Conservation (phyloP, 495 filamentous ascomycete genomes). For the Choiromyces venosus region DNA sequence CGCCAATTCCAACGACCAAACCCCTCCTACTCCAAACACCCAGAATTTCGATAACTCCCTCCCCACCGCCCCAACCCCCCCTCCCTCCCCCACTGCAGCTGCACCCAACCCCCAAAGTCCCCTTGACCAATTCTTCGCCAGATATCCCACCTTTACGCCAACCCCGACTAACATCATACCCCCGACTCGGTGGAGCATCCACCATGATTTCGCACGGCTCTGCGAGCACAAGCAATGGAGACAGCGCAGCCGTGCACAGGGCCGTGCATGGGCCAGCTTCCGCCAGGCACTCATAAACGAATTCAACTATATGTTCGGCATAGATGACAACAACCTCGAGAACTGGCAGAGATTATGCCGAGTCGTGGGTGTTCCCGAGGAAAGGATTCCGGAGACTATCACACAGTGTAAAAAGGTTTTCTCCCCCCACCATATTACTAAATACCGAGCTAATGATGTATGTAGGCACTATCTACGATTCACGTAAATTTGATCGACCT, state of each 20-base stretch:
- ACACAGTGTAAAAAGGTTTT: constrained; percentile 47
- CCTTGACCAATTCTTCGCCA: neutral
- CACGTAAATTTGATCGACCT: constrained; percentile 34
- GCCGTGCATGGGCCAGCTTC: constrained; percentile 11
- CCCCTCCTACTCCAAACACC: neutral
- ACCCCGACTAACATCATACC: neutral
- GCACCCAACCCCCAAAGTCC: neutral
- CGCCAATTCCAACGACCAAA: neutral
- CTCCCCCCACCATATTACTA: too few species aligned
- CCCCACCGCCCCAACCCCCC: neutral
- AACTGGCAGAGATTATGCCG: constrained; percentile 36
- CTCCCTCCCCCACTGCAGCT: neutral
- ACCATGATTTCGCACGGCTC: constrained; percentile 18
- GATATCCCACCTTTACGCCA: neutral
- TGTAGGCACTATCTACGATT: neutral
- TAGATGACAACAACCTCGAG: constrained; percentile 13
- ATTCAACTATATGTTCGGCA: constrained; percentile 33
- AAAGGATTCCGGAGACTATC: constrained; percentile 39
- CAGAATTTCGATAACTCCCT: neutral
- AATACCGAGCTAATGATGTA: neutral
- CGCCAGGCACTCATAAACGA: constrained; percentile 28
- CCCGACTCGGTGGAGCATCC: neutral
- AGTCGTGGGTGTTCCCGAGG: constrained; percentile 41
- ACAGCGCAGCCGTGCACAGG: neutral
- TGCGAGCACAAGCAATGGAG: constrained; percentile 5